Percentiles rank a stretch among this genome's conserved stretches.
phyloP scores from a whole-genome alignment of 768 basidiomycete species.

The Psilocybe tampanensis region DNA sequence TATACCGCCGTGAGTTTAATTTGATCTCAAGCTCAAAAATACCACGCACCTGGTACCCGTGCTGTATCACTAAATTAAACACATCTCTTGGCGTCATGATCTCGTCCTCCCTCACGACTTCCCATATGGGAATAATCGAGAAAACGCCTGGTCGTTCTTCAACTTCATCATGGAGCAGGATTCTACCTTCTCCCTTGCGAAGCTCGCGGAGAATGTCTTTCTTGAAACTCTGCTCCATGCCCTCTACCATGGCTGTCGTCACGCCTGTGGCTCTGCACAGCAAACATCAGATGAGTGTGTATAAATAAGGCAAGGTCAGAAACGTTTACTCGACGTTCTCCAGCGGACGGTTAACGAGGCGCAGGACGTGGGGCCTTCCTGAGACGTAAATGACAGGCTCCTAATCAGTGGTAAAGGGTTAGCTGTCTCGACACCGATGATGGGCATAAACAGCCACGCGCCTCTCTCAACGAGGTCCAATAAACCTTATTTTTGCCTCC shows the following conservation, averaged over 20 bases:
- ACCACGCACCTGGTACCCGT: conserved; percentile 70
- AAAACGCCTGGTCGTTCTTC: conserved; percentile 91
- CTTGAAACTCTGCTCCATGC: conserved; percentile 89
- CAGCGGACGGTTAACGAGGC: conserved; percentile 83
- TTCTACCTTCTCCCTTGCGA: conserved; percentile 67
- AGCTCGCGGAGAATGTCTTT: conserved; percentile 85
- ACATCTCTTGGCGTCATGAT: conserved; percentile 89
- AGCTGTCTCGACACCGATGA: background rate
- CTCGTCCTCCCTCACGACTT: conserved; percentile 76
- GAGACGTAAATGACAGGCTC: conserved; percentile 93
- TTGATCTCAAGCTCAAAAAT: background rate
- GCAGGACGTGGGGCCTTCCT: conserved; percentile 87
- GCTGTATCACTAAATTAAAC: conserved; percentile 69
- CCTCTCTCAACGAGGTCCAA: conserved; percentile 97
- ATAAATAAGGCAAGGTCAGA: background rate
- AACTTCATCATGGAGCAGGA: conserved; percentile 94
- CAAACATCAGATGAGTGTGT: background rate
- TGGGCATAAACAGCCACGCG: conserved; percentile 26
- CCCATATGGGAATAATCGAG: conserved; percentile 94
- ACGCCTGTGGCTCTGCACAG: conserved; percentile 84
- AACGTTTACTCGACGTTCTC: conserved; percentile 91
- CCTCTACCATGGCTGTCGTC: conserved; percentile 86
- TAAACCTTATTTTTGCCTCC: conserved; percentile 74
- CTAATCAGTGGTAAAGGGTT: conserved; percentile 34
- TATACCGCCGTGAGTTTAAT: background rate